A percentile compares a stretch with the other conserved stretches of the same genome.
Evolutionary conservation across 495 filamentous ascomycete species (phyloP).

Genomic region (Penicillium simplicissimum): DNA sequence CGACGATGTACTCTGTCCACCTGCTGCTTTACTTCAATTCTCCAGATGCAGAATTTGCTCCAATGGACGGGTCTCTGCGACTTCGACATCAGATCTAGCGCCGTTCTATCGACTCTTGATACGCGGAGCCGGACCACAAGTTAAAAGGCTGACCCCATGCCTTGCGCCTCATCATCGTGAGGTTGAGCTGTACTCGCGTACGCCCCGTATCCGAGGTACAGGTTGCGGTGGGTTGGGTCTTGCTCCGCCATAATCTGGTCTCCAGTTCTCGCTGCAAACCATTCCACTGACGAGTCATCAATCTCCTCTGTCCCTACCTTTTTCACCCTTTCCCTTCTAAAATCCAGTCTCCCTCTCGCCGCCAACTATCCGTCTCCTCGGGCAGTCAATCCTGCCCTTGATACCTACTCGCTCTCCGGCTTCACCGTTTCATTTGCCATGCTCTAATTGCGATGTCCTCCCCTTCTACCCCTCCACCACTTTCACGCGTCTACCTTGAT

Average conservation of each 20-base stretch:
- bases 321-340: slow-evolving; percentile 11
- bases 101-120: slow-evolving; percentile 20
- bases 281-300: background rate
- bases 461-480: slow-evolving; percentile 1
- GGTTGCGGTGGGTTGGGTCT: slow-evolving; percentile 1
- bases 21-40: slow-evolving; percentile 55
- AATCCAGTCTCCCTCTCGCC: background rate
- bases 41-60: slow-evolving; percentile 35
- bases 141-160: slow-evolving; percentile 4
- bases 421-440: slow-evolving; percentile 9
- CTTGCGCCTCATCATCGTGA: background rate
- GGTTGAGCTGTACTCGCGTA: background rate
- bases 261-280: slow-evolving; percentile 5
- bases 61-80: slow-evolving; percentile 31
- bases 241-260: background rate
- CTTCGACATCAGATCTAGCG: slow-evolving; percentile 32
- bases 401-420: slow-evolving; percentile 5
- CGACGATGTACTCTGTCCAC: slow-evolving; percentile 33
- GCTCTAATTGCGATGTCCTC: slow-evolving; percentile 11
- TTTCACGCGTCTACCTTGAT: slow-evolving; percentile 6
- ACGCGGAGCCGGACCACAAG: slow-evolving; percentile 27
- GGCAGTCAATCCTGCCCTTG: background rate
- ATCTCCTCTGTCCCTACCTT: slow-evolving; percentile 20
- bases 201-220: background rate
- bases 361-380: slow-evolving; percentile 6